Evolutionary conservation across 75 land plant genomes (phyloP), one percentile per base, ranked within the genome.

Genomic region (Adiantum capillusveneris): DNA sequence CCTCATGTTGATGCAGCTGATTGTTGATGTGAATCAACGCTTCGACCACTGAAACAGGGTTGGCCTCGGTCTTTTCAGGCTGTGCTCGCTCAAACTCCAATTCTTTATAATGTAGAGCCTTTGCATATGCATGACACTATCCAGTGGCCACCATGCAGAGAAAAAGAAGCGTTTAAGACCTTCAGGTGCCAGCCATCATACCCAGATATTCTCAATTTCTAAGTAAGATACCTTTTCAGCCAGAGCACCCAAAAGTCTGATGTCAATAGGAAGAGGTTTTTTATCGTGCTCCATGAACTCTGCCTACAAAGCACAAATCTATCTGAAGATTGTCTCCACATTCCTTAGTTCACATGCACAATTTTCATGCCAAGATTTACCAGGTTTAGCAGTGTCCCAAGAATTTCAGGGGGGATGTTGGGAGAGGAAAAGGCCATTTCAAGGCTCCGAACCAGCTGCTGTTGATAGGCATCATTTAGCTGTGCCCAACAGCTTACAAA

Each of bases 211-310:
- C n/a, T n/a, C n/a, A n/a, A n/a, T n/a, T n/a, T n/a, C n/a, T n/a
- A 28, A n/a, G 24, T 49, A 25, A 54, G 44, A 30, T 29, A 90
- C 99, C 93, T 90, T 95, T 43, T 95, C 99, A 42, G 99, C 99
- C 59, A 95, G 84, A 25, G 86, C 91, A 25, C 99, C 99, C 60
- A 95, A 87, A 11, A 95, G 81, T 29, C 99, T 78, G 28, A 85
- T 90, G 69, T 95, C 99, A 18, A 95, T 89, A 0, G 99, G 99
- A 62, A 95, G 88, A 37, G 84, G 97, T 53, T 81, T 90, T 69
- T 90, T 92, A 68, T 87, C 97, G 75, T 85, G 99, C 66, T 95
- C 99, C 99, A 95, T 95, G 56, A 90, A 95, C 69, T 95, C 99
- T 18, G 99, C 99, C 99, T 95, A 77, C 21, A 25, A 48, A n/a